Evolutionary conservation across 129 eudicot genomes (phyloP).

Genomic region (Scalesia atractyloides): DNA sequence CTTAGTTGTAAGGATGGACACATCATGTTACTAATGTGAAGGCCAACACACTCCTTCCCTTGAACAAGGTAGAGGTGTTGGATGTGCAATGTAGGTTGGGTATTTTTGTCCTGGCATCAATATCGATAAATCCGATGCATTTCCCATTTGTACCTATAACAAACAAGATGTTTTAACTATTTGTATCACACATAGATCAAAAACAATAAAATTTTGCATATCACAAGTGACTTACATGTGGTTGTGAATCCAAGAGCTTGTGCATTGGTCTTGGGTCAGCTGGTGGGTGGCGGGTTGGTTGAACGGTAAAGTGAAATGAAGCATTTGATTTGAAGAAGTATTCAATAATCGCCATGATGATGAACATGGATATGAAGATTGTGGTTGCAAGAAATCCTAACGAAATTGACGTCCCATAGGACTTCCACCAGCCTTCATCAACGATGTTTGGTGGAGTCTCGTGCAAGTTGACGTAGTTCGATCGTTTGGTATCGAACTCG

Average conservation of each 20-base stretch:
- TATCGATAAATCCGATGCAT: constrained; percentile 59
- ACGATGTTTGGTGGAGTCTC: constrained; percentile 37
- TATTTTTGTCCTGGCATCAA: constrained; percentile 80
- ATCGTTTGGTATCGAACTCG: constrained; percentile 45
- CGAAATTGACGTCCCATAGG: constrained; percentile 66
- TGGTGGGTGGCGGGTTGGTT: constrained; percentile 21
- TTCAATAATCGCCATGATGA: constrained; percentile 72
- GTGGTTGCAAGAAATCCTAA: constrained; percentile 81
- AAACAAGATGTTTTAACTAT: neutral
- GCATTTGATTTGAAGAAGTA: constrained; percentile 59
- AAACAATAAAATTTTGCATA: neutral
- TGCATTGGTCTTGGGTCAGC: constrained; percentile 40
- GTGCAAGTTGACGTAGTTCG: constrained; percentile 54
- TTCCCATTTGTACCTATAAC: constrained; percentile 45
- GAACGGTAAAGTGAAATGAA: constrained; percentile 40
- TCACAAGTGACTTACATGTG: constrained; percentile 33
- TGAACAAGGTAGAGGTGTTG: constrained; percentile 82
- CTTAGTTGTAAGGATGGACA: constrained; percentile 11
- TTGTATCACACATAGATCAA: neutral
- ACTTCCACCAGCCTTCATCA: constrained; percentile 52
- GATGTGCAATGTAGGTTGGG: constrained; percentile 85
- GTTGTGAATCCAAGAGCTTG: constrained; percentile 44
- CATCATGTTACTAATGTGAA: constrained; percentile 47
- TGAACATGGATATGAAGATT: constrained; percentile 68
- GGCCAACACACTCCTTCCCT: constrained; percentile 81